Conservation (phyloP, 2,329 filamentous ascomycete species). For the Hymenoscyphus occultus region DNA sequence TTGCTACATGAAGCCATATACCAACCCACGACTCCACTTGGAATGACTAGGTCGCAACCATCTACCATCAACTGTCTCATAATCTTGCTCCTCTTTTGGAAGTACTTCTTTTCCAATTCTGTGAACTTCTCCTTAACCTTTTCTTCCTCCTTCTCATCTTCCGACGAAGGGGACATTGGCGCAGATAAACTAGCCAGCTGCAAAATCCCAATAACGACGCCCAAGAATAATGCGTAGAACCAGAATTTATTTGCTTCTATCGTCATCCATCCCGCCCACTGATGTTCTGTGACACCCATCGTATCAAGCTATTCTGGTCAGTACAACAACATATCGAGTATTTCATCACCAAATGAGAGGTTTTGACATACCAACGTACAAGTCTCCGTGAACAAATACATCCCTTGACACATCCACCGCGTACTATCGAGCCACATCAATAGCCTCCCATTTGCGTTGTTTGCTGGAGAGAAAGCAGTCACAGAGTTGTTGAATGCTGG, state of each 20-base stretch:
- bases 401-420: slow-evolving; percentile 57
- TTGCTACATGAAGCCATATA: slow-evolving; percentile 48
- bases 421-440: slow-evolving; percentile 51
- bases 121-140: slow-evolving; percentile 29
- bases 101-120: slow-evolving; percentile 16
- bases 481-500: slow-evolving; percentile 55
- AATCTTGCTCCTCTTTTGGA: slow-evolving; percentile 37
- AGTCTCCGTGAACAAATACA: slow-evolving; percentile 67
- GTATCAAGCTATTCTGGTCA: slow-evolving; percentile 39
- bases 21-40: slow-evolving; percentile 60
- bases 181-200: slow-evolving; percentile 12
- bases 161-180: not conserved
- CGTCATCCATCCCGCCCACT: slow-evolving; percentile 47
- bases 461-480: slow-evolving; percentile 37
- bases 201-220: slow-evolving; percentile 39
- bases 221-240: slow-evolving; percentile 50
- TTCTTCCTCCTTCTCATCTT: slow-evolving; percentile 16
- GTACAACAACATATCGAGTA: not conserved
- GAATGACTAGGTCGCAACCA: slow-evolving; percentile 59
- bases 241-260: slow-evolving; percentile 67
- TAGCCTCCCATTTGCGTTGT: slow-evolving; percentile 14
- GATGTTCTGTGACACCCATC: slow-evolving; percentile 47
- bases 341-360: slow-evolving; percentile 22
- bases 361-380: slow-evolving; percentile 53
- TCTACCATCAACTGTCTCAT: slow-evolving; percentile 53